These are phyloP conservation scores for Schizochytrium sp. DNA, from an alignment of 108 stramenopile species.

Conservation along the genomic window DNA sequence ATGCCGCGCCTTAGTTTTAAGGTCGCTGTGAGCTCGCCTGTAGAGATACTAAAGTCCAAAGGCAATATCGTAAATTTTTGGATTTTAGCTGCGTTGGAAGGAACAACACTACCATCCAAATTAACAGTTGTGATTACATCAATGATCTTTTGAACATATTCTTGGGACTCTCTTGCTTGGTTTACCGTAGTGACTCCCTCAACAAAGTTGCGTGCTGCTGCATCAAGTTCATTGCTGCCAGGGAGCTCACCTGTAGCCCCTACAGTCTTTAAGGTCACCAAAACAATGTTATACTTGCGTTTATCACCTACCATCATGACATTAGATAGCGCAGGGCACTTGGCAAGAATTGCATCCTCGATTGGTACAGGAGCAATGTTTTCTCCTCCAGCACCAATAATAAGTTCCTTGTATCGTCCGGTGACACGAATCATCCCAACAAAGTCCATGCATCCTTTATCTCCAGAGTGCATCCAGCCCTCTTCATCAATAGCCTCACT, in stretches of 20 bases:
- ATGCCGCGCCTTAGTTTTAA: constrained; percentile 82
- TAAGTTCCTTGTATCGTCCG: constrained; percentile 70
- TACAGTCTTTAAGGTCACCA: constrained; percentile 70
- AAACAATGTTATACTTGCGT: constrained; percentile 72
- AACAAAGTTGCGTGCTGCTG: background rate
- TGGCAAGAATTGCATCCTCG: constrained; percentile 73
- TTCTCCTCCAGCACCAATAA: constrained; percentile 77
- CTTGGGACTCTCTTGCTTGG: background rate
- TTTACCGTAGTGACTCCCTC: constrained; percentile 1
- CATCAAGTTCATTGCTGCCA: background rate
- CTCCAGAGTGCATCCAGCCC: constrained; percentile 81
- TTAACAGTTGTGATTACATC: background rate
- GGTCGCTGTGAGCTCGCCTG: constrained; percentile 85
- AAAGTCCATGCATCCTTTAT: constrained; percentile 67
- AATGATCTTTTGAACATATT: background rate
- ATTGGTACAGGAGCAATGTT: constrained; percentile 77
- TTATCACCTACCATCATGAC: constrained; percentile 77
- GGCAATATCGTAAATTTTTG: constrained; percentile 76
- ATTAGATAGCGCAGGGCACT: constrained; percentile 71
- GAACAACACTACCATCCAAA: constrained; percentile 63
- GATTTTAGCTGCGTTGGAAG: constrained; percentile 80
- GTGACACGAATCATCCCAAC: constrained; percentile 61
- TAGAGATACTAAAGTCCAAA: constrained; percentile 76
- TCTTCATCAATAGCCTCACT: constrained; percentile 76
- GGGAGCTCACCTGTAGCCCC: constrained; percentile 59